A percentile compares a stretch with the other conserved stretches of the same genome.
These are phyloP conservation scores for Amesomyces nigricolor DNA, from an alignment of 2,329 filamentous ascomycete species.

Conservation along the genomic window DNA sequence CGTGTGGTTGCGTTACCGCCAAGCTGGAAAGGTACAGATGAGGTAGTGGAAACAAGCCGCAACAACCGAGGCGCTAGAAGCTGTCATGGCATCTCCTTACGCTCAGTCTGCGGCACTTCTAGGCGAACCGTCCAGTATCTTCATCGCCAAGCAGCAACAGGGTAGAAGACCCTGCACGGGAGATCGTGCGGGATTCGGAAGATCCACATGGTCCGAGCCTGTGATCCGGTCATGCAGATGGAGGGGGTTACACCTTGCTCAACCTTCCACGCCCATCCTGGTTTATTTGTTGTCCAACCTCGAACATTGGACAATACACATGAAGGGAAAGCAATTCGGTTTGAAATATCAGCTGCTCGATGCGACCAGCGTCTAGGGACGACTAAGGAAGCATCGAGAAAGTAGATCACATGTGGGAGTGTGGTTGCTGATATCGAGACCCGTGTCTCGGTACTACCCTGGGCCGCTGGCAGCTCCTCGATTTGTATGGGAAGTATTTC, in stretches of 20 bases:
- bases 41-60: not conserved
- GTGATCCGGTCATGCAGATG: conserved; percentile 2
- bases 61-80: not conserved
- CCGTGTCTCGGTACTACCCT: not conserved
- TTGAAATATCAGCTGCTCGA: not conserved
- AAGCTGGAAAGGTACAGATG: not conserved
- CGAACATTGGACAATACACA: not conserved
- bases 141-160: conserved; percentile 2
- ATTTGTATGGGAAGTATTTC: not conserved
- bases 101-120: not conserved
- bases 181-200: not conserved
- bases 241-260: conserved; percentile 2
- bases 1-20: not conserved
- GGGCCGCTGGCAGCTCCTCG: not conserved
- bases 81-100: not conserved
- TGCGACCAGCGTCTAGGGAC: not conserved
- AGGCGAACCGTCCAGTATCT: not conserved
- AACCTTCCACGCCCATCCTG: not conserved
- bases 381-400: not conserved
- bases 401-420: too few species aligned
- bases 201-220: conserved; percentile 1
- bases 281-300: not conserved
- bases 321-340: not conserved
- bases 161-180: conserved; percentile 10
- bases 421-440: not conserved